Evolutionary conservation across 805 yeast genomes (phyloP), one percentile per base, ranked within the genome.

Genomic region (Barnettozyma wickerhamii): DNA sequence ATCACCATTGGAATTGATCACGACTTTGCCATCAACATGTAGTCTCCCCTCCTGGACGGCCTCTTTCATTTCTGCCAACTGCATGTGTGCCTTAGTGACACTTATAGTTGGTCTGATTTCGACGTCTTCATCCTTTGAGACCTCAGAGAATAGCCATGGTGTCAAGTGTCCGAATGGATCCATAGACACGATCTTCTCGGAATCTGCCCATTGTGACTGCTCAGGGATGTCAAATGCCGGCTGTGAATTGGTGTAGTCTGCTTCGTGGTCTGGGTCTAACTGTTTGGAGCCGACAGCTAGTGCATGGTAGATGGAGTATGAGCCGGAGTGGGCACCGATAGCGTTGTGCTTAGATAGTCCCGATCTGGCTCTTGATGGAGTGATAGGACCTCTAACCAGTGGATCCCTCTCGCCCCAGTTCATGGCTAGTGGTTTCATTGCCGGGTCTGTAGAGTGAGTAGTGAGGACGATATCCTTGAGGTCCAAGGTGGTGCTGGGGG

Each of bases 141-240:
- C 45, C 17, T 73, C 75, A 33, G 60, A 61, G 54, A 65, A 79
- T 33, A 75, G 46, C 77, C 79, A 76, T 10, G 84, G 84, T 10
- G 82, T 77, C 45, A 78, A 58, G 50, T 79, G 86, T 19, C 85
- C 86, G 52, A 74, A 75, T 18, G 84, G 82, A 56, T 79, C 86
- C 70, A 79, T 60, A 2, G 84, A 69, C 19, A 77, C 84, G 48
- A 79, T 79, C 58, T 79, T 79, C 45, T 70, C 72, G 15, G 59
- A 50, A 40, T 69, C 74, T 35, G 65, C 64, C 86, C 86, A 79
- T 47, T 73, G 75, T 21, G 74, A 68, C 43, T 72, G 75, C 42
- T 74, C 77, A 9, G 72, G 70, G 48, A 79, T 65, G 19, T 71
- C 53, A 40, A 75, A 74, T 10, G 80, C 80, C 10, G 86, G 84